phyloP scores from a whole-genome alignment of 805 yeast genomes.

The Ogataea haglerorum region DNA sequence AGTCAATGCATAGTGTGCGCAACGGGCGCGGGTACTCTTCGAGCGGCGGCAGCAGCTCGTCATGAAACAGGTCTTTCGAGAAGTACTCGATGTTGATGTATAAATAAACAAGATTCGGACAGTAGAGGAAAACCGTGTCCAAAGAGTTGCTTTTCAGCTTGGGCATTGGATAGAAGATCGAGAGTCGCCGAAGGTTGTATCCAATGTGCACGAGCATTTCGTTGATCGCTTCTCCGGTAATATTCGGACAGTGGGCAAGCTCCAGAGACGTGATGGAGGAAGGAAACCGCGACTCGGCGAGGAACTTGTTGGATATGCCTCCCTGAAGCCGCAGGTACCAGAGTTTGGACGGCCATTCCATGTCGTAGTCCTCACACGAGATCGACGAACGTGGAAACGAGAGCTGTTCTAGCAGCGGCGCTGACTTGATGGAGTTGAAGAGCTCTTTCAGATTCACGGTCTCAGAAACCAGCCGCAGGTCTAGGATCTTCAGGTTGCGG shows the following conservation, averaged over 20 bases:
- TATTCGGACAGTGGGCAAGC: conserved; percentile 82
- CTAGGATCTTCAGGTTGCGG: conserved; percentile 57
- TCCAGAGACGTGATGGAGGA: conserved; percentile 64
- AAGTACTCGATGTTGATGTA: conserved; percentile 80
- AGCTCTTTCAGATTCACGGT: conserved; percentile 80
- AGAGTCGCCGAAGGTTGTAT: conserved; percentile 53
- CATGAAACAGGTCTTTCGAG: conserved; percentile 48
- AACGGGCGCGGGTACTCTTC: conserved; percentile 43
- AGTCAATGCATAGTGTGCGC: conserved; percentile 63
- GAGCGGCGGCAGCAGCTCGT: conserved; percentile 38
- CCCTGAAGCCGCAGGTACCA: conserved; percentile 78
- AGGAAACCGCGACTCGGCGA: conserved; percentile 71
- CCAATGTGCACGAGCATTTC: conserved; percentile 65
- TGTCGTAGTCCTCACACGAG: conserved; percentile 55
- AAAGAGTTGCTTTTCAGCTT: conserved; percentile 63
- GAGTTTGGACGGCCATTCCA: conserved; percentile 78
- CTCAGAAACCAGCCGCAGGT: conserved; percentile 83
- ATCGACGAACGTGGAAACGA: conserved; percentile 89
- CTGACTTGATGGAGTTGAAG: conserved; percentile 65
- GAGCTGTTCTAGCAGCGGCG: conserved; percentile 63
- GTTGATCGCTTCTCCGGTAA: conserved; percentile 63
- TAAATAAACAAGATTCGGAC: conserved; percentile 66
- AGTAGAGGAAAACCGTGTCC: conserved; percentile 68
- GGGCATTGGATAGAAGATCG: conserved; percentile 88
- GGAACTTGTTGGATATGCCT: conserved; percentile 80